These are phyloP conservation scores for Euphorbia celastroides DNA, from an alignment of 441 rosid species.

Conservation along the genomic window DNA sequence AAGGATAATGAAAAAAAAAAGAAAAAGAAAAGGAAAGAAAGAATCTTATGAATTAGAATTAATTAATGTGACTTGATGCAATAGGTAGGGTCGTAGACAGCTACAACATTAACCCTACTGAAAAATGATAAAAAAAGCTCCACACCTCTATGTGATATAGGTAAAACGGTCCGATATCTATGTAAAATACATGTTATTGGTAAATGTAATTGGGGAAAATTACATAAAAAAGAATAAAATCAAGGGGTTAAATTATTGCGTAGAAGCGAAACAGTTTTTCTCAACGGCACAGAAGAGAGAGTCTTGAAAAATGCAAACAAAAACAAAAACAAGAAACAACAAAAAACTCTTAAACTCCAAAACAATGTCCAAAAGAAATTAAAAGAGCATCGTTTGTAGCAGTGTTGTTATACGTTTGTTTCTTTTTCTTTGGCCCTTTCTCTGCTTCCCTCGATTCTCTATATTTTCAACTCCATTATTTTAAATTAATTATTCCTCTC, in stretches of 20 bases:
- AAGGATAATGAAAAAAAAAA: too few species aligned
- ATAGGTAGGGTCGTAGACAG: background rate
- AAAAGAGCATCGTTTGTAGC: slow-evolving; percentile 39
- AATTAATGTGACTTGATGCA: too few species aligned
- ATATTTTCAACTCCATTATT: background rate
- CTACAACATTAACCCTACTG: background rate
- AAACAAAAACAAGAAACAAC: slow-evolving; percentile 49
- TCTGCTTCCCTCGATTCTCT: slow-evolving; percentile 45
- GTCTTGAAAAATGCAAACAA: slow-evolving; percentile 2
- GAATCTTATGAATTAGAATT: background rate
- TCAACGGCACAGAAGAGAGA: slow-evolving; percentile 21
- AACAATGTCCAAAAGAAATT: slow-evolving; percentile 20
- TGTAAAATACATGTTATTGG: background rate
- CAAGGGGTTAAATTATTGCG: too few species aligned
- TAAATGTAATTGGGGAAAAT: background rate
- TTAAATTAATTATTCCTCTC: background rate
- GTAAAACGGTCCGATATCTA: slow-evolving; percentile 9
- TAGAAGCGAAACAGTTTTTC: background rate
- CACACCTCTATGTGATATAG: background rate
- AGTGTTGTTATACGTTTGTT: slow-evolving; percentile 37
- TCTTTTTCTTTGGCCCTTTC: slow-evolving; percentile 67
- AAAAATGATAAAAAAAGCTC: background rate
- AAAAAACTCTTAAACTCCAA: slow-evolving; percentile 33
- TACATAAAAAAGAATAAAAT: background rate
- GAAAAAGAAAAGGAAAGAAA: too few species aligned